Evolutionary conservation across 305 asterid species (phyloP).

Genomic region (Fraxinus platypoda): DNA sequence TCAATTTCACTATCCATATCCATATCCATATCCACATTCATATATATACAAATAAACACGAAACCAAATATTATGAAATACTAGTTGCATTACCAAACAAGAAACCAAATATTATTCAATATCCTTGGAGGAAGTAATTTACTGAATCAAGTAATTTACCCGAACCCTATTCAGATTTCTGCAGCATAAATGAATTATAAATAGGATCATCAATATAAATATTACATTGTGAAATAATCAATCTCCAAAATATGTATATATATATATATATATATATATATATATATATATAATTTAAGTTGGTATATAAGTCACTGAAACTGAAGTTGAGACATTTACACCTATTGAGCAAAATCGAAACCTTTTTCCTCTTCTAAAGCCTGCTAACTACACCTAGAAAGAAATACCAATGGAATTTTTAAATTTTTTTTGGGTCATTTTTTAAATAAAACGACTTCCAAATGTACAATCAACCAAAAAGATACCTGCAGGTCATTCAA

Average conservation of each 20-base stretch:
- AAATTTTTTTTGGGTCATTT: not conserved
- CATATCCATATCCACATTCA: too few species aligned
- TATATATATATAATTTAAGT: not conserved
- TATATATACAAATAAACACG: too few species aligned
- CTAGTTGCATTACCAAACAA: too few species aligned
- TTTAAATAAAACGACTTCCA: slow-evolving; percentile 21
- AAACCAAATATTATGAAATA: too few species aligned
- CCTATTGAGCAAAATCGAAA: not conserved
- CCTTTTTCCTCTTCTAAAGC: not conserved
- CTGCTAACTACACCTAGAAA: not conserved
- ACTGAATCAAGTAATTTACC: too few species aligned
- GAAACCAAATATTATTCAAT: too few species aligned
- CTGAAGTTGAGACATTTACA: not conserved
- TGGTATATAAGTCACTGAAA: not conserved
- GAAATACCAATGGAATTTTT: not conserved
- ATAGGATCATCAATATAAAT: not conserved
- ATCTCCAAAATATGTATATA: not conserved
- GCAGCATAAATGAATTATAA: not conserved
- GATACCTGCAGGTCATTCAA: slow-evolving; percentile 21
- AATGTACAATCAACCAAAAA: slow-evolving; percentile 28
- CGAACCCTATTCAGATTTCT: too few species aligned
- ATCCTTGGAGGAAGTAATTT: too few species aligned
- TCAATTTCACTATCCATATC: too few species aligned
- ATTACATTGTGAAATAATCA: not conserved
- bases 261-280: too few species aligned